A percentile compares a stretch with the other conserved stretches of the same genome.
Conservation (phyloP, 2,329 filamentous ascomycete genomes). For the Diaporthe sp. region DNA sequence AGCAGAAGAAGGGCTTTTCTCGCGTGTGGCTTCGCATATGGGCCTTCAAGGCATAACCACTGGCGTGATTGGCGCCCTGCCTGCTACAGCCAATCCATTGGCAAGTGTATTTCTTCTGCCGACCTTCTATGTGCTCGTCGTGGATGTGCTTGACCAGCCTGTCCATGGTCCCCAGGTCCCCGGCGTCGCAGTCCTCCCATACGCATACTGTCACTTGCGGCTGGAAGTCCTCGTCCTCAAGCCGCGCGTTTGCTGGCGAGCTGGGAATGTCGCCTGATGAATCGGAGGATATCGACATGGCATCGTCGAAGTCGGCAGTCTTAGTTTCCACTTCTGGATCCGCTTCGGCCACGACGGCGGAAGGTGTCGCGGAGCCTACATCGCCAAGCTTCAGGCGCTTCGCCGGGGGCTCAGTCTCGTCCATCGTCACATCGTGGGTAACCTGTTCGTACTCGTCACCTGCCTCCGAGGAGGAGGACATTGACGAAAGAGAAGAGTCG, state of each 20-base stretch:
- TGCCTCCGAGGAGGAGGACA: conserved; percentile 52
- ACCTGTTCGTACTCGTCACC: conserved; percentile 59
- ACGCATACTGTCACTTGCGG: conserved; percentile 83
- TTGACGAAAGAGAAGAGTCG: conserved; percentile 61
- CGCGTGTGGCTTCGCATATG: conserved; percentile 98
- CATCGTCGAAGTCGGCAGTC: conserved; percentile 63
- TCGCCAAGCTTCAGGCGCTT: conserved; percentile 60
- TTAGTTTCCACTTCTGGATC: conserved; percentile 59
- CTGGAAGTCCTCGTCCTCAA: conserved; percentile 79
- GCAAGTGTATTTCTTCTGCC: conserved; percentile 97
- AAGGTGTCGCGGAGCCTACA: conserved; percentile 55
- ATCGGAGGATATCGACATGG: conserved; percentile 70
- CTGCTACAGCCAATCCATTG: conserved; percentile 92
- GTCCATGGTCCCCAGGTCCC: conserved; percentile 84
- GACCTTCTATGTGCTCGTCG: conserved; percentile 90
- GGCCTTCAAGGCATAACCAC: conserved; percentile 93
- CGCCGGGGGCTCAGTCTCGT: conserved; percentile 54
- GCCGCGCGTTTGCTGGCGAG: conserved; percentile 73
- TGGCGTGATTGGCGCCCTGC: conserved; percentile 92
- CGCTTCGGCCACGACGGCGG: conserved; percentile 54
- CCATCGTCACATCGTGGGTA: conserved; percentile 48
- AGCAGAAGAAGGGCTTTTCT: conserved; percentile 98
- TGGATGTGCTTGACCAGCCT: conserved; percentile 85
- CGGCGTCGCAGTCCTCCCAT: conserved; percentile 80
- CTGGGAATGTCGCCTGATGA: conserved; percentile 87